Evolutionary conservation across 2,329 filamentous ascomycete genomes (phyloP), one percentile per base, ranked within the genome.

Genomic region (Madurella mycetomatis): DNA sequence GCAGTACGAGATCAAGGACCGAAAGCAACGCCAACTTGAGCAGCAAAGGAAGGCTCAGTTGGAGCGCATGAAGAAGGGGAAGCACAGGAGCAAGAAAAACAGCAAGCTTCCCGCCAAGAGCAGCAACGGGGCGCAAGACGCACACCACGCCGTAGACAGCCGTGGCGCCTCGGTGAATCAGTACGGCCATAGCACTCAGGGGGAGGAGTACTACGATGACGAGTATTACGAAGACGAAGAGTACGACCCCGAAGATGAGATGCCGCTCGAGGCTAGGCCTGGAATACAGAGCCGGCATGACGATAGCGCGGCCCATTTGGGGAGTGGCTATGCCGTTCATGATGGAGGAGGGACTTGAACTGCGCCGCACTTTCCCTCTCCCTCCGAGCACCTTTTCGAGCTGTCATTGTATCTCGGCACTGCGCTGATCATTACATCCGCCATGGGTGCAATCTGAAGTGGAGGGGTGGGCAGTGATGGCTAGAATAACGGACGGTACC

Each of bases 41-140:
- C 90, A 88, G n/a, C 90, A 96, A 70, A 88, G 92, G 68, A 96
- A 96, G 72, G 91, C 92, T 18, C 95, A 96, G 75, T 89, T 91
- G 75, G 96, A 95, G 74, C 52, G 60, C 37, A 57, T 64, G 59
- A 64, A 63, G 61, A 65, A 64, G 51, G 62, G 61, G 5, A 88
- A 87, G 49, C 82, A 91, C 32, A 96, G 96, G 73, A 86, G 85
- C 48, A 95, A 89, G 76, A 96, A 96, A 74, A 80, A 81, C 25
- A 82, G 76, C 62, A 95, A 94, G 70, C 79, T 80, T 54, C 70
- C 76, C n/a, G 71, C 73, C 1, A 85, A 84, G 67, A 72, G 66
- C 51, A 70, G 58, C 49, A 56, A 58, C 16, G 53, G 60, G 15
- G 54, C 63, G 9, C 67, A 71, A 46, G 67, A 64, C 5, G 12